Evolutionary conservation across 768 basidiomycete genomes (phyloP), one percentile per base, ranked within the genome.

Genomic region (Suillus bovinus): DNA sequence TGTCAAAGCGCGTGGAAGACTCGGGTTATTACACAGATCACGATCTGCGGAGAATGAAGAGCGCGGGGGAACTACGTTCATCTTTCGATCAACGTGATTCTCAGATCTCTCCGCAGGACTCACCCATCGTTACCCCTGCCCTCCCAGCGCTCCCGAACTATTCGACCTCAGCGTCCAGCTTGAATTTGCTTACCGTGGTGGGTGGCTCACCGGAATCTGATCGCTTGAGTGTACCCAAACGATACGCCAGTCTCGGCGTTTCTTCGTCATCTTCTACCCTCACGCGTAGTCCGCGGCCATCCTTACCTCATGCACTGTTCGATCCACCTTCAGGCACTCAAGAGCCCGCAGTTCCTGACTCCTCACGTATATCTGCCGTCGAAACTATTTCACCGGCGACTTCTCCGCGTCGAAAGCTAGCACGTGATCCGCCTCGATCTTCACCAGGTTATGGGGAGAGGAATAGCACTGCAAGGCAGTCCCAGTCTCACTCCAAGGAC

Each of bases 21-120:
- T 69, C 77, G 6, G 77, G 78, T 57, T 73, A 78, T 62, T 74
- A 74, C 66, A 74, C 76, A 39, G 85, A 87, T 65, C 86, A 77
- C 55, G 89, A 92, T 70, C 72, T 91, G 49, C 85, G 90, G 63
- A 88, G 85, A 71, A 93, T 93, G 91, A 93, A 91, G 77, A 93
- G 91, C 72, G 91, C 91, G 24, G 91, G 90, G 41, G 91, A 93
- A 72, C 78, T 93, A 44, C 86, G 88, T 68, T 68, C 73, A 20
- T 72, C 71, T 65, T 62, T 72, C 47, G 71, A 75, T 58, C 75
- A 68, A 61, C 65, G 70, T 4, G 58, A 59, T 42, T 58, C 63
- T 42, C 71, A 66, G 2, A 67, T 65, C 22, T 52, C 64, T 33
- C 67, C 64, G 16, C 67, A 70, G 49, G 71, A 71, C 64, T 69